phyloP scores from a whole-genome alignment of 2,329 filamentous ascomycete genomes.

The Aureobasidium sp. region DNA sequence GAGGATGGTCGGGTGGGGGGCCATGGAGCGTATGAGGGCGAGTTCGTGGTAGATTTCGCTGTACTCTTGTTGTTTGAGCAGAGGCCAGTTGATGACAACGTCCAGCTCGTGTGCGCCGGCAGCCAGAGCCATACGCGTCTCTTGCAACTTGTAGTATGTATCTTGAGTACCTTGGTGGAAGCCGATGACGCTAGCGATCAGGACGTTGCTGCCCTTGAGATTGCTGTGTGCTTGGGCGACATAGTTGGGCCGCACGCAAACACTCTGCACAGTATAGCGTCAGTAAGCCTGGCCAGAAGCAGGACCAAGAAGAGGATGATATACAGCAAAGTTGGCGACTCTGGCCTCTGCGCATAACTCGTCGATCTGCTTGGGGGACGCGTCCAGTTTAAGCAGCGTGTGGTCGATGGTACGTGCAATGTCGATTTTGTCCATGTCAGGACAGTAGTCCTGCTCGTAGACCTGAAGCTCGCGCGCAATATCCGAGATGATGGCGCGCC shows the following conservation, averaged over 20 bases:
- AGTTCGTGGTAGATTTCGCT: constrained; percentile 45
- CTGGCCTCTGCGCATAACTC: constrained; percentile 47
- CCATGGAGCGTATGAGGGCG: constrained; percentile 41
- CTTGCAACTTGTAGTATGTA: constrained; percentile 42
- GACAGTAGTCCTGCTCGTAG: neutral
- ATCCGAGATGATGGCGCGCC: constrained; percentile 33
- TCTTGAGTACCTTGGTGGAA: constrained; percentile 52
- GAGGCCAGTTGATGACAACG: constrained; percentile 48
- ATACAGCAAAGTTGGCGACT: constrained; percentile 37
- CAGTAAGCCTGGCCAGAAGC: neutral
- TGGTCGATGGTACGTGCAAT: constrained; percentile 36
- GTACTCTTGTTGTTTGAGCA: constrained; percentile 36
- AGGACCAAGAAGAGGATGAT: neutral
- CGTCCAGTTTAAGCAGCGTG: constrained; percentile 42
- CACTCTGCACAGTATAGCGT: constrained; percentile 31
- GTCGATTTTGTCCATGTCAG: constrained; percentile 13
- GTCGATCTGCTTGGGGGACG: constrained; percentile 42
- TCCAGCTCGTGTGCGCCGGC: constrained; percentile 49
- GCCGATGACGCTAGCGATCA: constrained; percentile 49
- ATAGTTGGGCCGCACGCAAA: constrained; percentile 48
- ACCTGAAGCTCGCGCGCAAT: constrained; percentile 20
- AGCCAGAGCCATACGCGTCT: constrained; percentile 41
- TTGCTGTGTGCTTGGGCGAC: constrained; percentile 43
- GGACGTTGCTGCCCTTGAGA: constrained; percentile 40
- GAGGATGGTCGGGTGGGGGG: constrained; percentile 32